Percentiles rank a stretch among this genome's conserved stretches.
Evolutionary conservation across 768 basidiomycete species (phyloP).

Genomic region (Fomitopsis serialis): DNA sequence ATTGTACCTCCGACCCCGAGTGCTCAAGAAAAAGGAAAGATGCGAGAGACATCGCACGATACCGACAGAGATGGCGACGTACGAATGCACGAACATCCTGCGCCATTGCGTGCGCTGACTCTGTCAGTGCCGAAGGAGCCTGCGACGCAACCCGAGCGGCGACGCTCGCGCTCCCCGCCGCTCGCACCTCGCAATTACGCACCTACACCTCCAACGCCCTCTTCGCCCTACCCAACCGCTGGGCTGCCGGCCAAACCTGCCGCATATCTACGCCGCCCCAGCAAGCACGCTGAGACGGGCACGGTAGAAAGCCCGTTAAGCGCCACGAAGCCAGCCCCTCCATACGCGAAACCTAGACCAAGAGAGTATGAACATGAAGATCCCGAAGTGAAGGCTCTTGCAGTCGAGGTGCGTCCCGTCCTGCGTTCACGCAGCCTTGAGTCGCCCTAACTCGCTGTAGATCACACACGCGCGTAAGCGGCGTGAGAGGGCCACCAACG

Average conservation of each 20-base stretch:
- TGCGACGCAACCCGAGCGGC: background rate
- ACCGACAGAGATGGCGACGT: background rate
- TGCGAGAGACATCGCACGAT: background rate
- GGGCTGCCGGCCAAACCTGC: slow-evolving; percentile 13
- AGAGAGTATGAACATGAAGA: background rate
- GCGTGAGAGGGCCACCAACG: slow-evolving; percentile 4
- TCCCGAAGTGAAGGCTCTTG: slow-evolving; percentile 3
- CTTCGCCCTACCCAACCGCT: slow-evolving; percentile 12
- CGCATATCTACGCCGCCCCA: slow-evolving; percentile 4
- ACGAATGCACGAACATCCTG: background rate
- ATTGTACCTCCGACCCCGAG: background rate
- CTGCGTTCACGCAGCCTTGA: background rate
- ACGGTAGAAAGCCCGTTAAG: slow-evolving; percentile 5
- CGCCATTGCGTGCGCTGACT: background rate
- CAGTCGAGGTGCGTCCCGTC: slow-evolving; percentile 9
- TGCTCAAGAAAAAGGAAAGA: background rate
- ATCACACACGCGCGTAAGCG: slow-evolving; percentile 6
- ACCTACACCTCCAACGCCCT: slow-evolving; percentile 10
- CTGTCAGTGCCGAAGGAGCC: background rate
- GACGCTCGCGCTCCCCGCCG: slow-evolving; percentile 10
- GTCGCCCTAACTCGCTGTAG: slow-evolving; percentile 1
- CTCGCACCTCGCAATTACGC: slow-evolving; percentile 7
- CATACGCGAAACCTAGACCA: background rate
- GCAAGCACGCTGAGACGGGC: background rate
- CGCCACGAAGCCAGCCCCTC: background rate